Evolutionary conservation across 257 asterid genomes (phyloP).

Genomic region (Nicotiana paniculata): DNA sequence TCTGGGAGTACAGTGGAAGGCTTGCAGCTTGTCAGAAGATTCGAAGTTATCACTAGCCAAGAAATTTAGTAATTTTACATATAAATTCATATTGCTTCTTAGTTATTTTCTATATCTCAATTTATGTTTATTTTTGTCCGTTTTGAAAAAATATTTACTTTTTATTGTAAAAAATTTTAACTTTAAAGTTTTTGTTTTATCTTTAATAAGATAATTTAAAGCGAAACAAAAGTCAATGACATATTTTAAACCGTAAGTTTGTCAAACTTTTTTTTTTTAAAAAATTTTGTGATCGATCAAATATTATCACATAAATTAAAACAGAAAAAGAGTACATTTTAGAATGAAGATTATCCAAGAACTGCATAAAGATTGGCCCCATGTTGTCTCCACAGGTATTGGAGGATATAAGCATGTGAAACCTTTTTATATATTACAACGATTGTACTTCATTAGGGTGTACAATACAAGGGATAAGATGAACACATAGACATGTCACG

Average conservation of each 20-base stretch:
- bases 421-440: not conserved
- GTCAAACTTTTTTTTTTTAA: too few relatives aligned
- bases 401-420: constrained; percentile 15
- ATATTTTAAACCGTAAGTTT: too few relatives aligned
- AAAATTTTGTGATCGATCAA: too few relatives aligned
- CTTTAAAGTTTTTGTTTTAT: too few relatives aligned
- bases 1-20: not conserved
- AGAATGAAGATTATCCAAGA: not conserved
- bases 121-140: too few relatives aligned
- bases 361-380: not conserved
- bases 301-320: too few relatives aligned
- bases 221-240: too few relatives aligned
- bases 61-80: not conserved
- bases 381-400: not conserved
- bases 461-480: constrained; percentile 12
- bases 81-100: too few relatives aligned
- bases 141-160: too few relatives aligned
- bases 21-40: not conserved
- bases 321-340: not conserved
- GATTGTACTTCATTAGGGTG: not conserved
- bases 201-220: too few relatives aligned
- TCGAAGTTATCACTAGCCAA: not conserved
- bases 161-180: too few relatives aligned
- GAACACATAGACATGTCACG: constrained; percentile 8
- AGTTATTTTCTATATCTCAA: too few relatives aligned